These are phyloP conservation scores for Rhypophila decipiens DNA, from an alignment of 495 filamentous ascomycete genomes.

Conservation along the genomic window DNA sequence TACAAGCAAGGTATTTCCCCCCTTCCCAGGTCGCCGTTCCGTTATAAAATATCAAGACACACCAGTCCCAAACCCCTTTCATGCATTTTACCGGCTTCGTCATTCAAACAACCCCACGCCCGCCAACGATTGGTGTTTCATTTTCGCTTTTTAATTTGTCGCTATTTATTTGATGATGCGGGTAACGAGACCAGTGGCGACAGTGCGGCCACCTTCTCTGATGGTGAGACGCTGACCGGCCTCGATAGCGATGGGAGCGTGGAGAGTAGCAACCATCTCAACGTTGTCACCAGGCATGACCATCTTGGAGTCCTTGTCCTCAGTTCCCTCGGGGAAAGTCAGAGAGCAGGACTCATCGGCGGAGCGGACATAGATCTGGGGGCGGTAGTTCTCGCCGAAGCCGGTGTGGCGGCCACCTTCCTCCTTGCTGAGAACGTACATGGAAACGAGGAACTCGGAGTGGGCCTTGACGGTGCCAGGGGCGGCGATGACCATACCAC, in stretches of 20 bases:
- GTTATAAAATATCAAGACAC: too few species aligned
- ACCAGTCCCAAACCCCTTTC: conserved; percentile 17
- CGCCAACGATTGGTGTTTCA: not conserved
- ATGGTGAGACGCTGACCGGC: conserved; percentile 90
- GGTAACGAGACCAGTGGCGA: conserved; percentile 88
- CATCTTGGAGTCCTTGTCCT: conserved; percentile 59
- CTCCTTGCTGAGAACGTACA: conserved; percentile 96
- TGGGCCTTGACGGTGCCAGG: conserved; percentile 75
- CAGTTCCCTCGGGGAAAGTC: conserved; percentile 71
- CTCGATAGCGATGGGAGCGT: conserved; percentile 79
- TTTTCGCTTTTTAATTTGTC: not conserved
- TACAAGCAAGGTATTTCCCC: too few species aligned
- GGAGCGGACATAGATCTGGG: conserved; percentile 91
- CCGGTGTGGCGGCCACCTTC: conserved; percentile 94
- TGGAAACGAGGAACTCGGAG: conserved; percentile 84
- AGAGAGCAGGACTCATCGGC: conserved; percentile 83
- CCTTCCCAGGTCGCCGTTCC: too few species aligned
- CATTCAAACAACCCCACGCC: too few species aligned
- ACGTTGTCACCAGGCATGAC: conserved; percentile 98
- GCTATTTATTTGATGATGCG: conserved; percentile 61
- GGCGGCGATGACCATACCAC: conserved; percentile 85
- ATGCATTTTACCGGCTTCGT: not conserved
- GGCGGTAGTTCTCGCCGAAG: conserved; percentile 89
- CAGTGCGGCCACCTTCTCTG: conserved; percentile 89
- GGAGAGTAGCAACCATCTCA: conserved; percentile 82